Evolutionary conservation across 768 basidiomycete genomes (phyloP).

Genomic region (Rossbeevera mucosa): DNA sequence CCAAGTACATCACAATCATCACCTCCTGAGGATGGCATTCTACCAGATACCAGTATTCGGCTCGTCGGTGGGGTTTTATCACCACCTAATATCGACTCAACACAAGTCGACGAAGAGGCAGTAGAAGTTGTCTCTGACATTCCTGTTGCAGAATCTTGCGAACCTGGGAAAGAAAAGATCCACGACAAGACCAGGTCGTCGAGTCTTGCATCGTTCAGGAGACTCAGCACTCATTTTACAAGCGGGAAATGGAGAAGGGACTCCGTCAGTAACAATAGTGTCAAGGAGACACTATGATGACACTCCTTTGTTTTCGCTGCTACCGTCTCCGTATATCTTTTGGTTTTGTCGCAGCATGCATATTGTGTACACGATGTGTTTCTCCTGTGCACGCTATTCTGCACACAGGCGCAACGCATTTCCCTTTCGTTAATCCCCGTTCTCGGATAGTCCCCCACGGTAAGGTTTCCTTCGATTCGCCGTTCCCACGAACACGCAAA

Average conservation of each 20-base stretch:
- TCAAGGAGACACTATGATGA: conserved; percentile 38
- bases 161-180: conserved; percentile 31
- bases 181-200: conserved; percentile 50
- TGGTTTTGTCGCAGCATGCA: conserved; percentile 20
- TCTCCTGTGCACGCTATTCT: conserved; percentile 14
- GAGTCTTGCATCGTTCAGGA: conserved; percentile 56
- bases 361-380: conserved; percentile 21
- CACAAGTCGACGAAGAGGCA: conserved; percentile 30
- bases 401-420: conserved; percentile 9
- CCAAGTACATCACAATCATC: conserved; percentile 4
- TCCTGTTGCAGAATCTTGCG: conserved; percentile 33
- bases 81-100: conserved; percentile 26
- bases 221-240: conserved; percentile 40
- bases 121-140: conserved; percentile 35
- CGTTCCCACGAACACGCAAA: conserved; percentile 13
- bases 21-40: conserved; percentile 15
- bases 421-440: conserved; percentile 6
- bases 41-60: conserved; percentile 46
- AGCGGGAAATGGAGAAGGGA: conserved; percentile 50
- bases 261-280: conserved; percentile 42
- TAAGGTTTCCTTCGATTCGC: conserved; percentile 13
- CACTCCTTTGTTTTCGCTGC: conserved; percentile 10
- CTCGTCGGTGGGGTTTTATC: conserved; percentile 54
- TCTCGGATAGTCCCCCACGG: conserved; percentile 7
- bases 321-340: conserved; percentile 6